These are phyloP conservation scores for Epicoccum sorghinum DNA, from an alignment of 2,329 filamentous ascomycete genomes.

Conservation along the genomic window DNA sequence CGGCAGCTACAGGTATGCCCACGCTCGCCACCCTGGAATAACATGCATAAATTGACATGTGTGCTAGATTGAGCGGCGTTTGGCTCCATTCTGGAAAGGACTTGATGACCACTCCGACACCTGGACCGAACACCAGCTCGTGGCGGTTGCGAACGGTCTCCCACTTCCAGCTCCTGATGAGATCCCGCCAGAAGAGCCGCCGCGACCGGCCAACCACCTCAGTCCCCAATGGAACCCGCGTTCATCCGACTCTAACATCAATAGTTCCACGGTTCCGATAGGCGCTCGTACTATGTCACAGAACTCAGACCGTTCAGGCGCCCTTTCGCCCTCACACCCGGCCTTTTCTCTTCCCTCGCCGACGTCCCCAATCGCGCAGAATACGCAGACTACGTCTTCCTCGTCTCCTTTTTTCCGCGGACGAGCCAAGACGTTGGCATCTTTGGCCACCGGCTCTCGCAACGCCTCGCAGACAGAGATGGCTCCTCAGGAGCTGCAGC, in stretches of 20 bases:
- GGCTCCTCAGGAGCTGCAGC: conserved; percentile 74
- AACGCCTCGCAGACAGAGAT: conserved; percentile 76
- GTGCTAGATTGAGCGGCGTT: conserved; percentile 82
- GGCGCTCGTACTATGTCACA: conserved; percentile 76
- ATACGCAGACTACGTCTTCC: conserved; percentile 39
- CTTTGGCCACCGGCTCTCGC: conserved; percentile 76
- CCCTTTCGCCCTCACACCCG: conserved; percentile 64
- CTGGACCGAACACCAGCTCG: conserved; percentile 95
- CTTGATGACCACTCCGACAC: conserved; percentile 85
- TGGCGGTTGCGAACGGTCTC: conserved; percentile 84
- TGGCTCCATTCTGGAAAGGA: conserved; percentile 96
- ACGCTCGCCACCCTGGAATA: conserved; percentile 15
- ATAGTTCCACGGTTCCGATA: conserved; percentile 80
- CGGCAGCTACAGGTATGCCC: conserved; percentile 82
- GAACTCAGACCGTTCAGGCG: conserved; percentile 72
- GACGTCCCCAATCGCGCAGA: conserved; percentile 58
- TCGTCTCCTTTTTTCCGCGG: conserved; percentile 71
- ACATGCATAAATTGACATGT: conserved; percentile 9
- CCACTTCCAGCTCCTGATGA: conserved; percentile 85
- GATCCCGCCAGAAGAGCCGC: conserved; percentile 71
- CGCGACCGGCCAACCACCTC: conserved; percentile 51
- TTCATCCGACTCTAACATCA: conserved; percentile 66
- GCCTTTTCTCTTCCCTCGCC: conserved; percentile 67
- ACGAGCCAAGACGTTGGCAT: conserved; percentile 86
- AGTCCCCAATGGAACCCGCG: conserved; percentile 51